Conservation (phyloP, 306 rosid genomes). For the Canavalia gladiata region DNA sequence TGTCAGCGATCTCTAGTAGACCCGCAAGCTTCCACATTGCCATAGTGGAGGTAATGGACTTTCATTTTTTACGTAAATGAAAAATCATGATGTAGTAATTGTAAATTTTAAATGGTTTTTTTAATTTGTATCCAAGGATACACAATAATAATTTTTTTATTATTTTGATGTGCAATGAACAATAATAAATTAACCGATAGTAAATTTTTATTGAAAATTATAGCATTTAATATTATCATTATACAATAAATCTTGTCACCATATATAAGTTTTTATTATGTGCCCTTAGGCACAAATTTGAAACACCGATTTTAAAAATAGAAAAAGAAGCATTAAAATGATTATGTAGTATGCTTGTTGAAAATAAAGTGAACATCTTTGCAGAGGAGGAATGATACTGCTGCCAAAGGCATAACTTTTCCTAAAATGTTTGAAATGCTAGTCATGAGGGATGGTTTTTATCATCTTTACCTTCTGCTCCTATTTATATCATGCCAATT, state of each 20-base stretch:
- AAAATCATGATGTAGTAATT: constrained; percentile 8
- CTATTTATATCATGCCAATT: not conserved
- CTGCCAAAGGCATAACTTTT: not conserved
- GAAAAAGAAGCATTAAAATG: not conserved
- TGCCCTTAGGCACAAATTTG: no score
- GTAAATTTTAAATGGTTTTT: not conserved
- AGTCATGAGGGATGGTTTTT: not conserved
- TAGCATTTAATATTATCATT: no score
- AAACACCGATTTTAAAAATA: no score
- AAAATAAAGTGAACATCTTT: not conserved
- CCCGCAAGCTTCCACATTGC: constrained; percentile 79
- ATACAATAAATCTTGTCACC: no score
- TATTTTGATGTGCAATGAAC: no score
- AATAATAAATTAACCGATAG: no score
- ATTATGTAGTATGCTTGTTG: constrained; percentile 33
- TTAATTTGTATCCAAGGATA: no score
- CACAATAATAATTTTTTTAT: no score
- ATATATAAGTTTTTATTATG: no score
- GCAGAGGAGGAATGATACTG: constrained; percentile 20
- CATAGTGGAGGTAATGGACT: constrained; percentile 72
- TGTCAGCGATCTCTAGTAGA: constrained; percentile 67
- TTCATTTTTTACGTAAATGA: not conserved
- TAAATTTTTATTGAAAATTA: no score
- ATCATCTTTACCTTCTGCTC: not conserved
- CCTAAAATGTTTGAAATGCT: not conserved